Percentiles rank a stretch among this genome's conserved stretches.
These are phyloP conservation scores for Cnidoscolus chayamansa DNA, from an alignment of 441 rosid genomes.

Conservation along the genomic window DNA sequence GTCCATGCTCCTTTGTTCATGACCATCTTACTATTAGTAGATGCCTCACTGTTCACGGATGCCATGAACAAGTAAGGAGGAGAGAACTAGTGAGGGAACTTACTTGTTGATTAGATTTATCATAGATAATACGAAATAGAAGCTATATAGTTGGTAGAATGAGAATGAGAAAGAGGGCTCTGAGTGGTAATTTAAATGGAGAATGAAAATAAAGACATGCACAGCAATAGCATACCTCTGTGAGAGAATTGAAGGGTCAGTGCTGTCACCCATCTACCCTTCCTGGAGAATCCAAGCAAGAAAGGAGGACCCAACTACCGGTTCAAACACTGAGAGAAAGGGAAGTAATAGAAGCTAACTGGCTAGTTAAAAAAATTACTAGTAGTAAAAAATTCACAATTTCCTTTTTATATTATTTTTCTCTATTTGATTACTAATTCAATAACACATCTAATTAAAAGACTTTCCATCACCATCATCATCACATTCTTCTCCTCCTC, in stretches of 20 bases:
- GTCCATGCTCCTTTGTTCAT: slow-evolving; percentile 70
- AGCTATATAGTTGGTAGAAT: too few species aligned
- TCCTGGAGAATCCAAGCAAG: slow-evolving; percentile 13
- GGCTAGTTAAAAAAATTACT: too few species aligned
- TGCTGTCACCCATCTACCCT: slow-evolving; percentile 28
- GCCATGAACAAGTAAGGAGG: slow-evolving; percentile 31
- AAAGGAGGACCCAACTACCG: slow-evolving; percentile 29
- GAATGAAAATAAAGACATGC: too few species aligned
- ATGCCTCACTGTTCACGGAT: slow-evolving; percentile 28
- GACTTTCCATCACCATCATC: too few species aligned
- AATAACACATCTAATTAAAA: too few species aligned
- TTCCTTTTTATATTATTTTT: too few species aligned
- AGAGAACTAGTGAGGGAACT: too few species aligned
- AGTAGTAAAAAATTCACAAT: too few species aligned
- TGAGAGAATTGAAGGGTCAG: background rate
- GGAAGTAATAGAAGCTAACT: background rate
- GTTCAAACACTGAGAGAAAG: slow-evolving; percentile 13
- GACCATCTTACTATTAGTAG: slow-evolving; percentile 24
- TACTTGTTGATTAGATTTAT: too few species aligned
- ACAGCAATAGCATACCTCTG: background rate
- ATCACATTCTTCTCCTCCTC: too few species aligned
- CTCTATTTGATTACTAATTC: too few species aligned
- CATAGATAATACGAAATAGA: too few species aligned
- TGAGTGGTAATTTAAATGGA: background rate
- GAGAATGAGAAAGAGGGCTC: background rate